These are phyloP conservation scores for Dendrocalamus sinicus DNA, from an alignment of 176 grass and related monocot species.

Conservation along the genomic window DNA sequence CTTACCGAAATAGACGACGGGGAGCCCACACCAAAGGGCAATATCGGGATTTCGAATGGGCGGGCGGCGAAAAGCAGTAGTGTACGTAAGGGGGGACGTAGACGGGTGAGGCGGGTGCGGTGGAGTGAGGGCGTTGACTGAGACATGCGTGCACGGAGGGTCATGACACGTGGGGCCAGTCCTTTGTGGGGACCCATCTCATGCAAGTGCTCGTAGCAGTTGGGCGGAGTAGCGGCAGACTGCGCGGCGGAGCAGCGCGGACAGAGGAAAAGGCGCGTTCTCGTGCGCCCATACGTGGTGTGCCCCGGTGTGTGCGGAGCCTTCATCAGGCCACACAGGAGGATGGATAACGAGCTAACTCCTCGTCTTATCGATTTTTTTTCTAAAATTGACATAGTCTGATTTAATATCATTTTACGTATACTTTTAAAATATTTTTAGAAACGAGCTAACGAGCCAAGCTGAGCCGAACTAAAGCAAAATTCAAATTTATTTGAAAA, in stretches of 20 bases:
- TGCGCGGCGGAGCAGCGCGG: slow-evolving; percentile 34
- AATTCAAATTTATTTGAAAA: no score
- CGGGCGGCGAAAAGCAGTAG: slow-evolving; percentile 35
- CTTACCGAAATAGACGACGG: not conserved
- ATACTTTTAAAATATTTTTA: no score
- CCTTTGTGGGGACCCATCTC: slow-evolving; percentile 28
- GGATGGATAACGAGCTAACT: no score
- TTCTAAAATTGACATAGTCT: no score
- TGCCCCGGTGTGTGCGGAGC: not conserved
- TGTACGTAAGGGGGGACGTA: slow-evolving; percentile 39
- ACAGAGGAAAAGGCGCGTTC: not conserved
- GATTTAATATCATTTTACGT: no score
- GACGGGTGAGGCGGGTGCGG: slow-evolving; percentile 45
- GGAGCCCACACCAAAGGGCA: slow-evolving; percentile 8
- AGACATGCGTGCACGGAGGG: slow-evolving; percentile 56
- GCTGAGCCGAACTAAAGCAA: no score
- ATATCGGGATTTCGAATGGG: not conserved
- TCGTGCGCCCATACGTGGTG: not conserved
- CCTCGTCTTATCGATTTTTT: no score
- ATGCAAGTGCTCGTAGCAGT: slow-evolving; percentile 32
- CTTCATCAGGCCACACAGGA: not conserved
- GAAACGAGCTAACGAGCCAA: no score
- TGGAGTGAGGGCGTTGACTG: slow-evolving; percentile 54
- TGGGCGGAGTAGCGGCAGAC: slow-evolving; percentile 33
- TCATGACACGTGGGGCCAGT: slow-evolving; percentile 33